phyloP scores from a whole-genome alignment of 805 yeast genomes.

The Wickerhamomyces bovis region DNA sequence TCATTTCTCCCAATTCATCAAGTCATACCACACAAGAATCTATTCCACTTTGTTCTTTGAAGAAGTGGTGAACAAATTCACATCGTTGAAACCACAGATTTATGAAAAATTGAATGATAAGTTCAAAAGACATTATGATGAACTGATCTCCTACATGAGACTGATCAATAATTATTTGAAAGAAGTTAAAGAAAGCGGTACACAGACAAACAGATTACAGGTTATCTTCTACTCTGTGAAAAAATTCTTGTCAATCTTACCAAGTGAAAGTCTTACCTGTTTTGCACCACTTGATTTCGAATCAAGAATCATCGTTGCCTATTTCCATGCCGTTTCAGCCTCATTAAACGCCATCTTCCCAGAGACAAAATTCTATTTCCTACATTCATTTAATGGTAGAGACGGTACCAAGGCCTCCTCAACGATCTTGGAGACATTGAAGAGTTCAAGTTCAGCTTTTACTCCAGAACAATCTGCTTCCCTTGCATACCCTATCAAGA shows the following conservation, averaged over 20 bases:
- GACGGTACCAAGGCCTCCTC: slow-evolving; percentile 25
- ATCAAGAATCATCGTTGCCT: slow-evolving; percentile 23
- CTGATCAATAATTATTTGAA: slow-evolving; percentile 14
- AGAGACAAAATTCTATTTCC: slow-evolving; percentile 30
- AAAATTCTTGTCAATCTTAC: slow-evolving; percentile 18
- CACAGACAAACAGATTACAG: slow-evolving; percentile 17
- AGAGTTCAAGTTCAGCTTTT: slow-evolving; percentile 1
- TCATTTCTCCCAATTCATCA: slow-evolving; percentile 27
- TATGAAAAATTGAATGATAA: slow-evolving; percentile 9
- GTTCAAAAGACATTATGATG: slow-evolving; percentile 12
- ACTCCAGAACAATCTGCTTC: slow-evolving; percentile 11
- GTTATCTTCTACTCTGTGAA: slow-evolving; percentile 22
- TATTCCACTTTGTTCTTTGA: slow-evolving; percentile 24
- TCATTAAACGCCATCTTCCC: slow-evolving; percentile 30
- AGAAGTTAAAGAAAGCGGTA: slow-evolving; percentile 2
- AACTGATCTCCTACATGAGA: slow-evolving; percentile 11
- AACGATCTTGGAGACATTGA: slow-evolving; percentile 7
- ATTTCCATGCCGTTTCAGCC: slow-evolving; percentile 29
- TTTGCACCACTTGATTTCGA: slow-evolving; percentile 7
- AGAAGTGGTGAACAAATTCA: slow-evolving; percentile 24
- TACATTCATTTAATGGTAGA: slow-evolving; percentile 31
- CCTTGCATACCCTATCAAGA: slow-evolving; percentile 24
- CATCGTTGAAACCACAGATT: slow-evolving; percentile 12
- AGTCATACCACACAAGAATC: slow-evolving; percentile 27
- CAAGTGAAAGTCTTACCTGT: slow-evolving; percentile 13